Base-by-base conservation (phyloP, 371 early-diverging fungal species). In the Paraphysoderma sedebokerense region DNA sequence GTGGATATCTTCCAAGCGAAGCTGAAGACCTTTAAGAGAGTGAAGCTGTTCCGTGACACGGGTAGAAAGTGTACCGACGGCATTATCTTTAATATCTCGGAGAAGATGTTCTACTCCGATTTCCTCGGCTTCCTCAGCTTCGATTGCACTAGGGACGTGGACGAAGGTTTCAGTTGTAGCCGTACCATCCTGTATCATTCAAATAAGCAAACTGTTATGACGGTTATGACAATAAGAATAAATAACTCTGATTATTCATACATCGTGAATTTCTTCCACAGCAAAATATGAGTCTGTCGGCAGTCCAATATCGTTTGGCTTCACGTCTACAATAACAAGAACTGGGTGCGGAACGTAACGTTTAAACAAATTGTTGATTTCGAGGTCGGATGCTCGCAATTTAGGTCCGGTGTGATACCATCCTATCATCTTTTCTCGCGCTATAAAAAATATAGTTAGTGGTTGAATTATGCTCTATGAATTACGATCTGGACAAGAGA, bases 361-460 rank as follows among this genome's bases (percentile, higher is more conserved):
- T 60, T 85, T 87, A 60, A 99, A 90, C 22, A 97, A 72, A 66
- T 96, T 92, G 58, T 97, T 93, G 72, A 99, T 99, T 64, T 93
- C 85, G 44, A 98, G 64, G 65, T 99, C 99, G n/a, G 90, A 88
- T 6, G 84, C 76, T 37, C 92, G 86, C 55, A 98, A 78, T 64
- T 92, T 90, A 24, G 98, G 97, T 28, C 99, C 99, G 63, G 87
- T 87, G 70, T 99, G 99, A 67, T 99, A 99, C 99, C 99, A 99
- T 32, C 99, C 99, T 49, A 99, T 77, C 70, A 98, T 78, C 61
- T 80, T 79, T 62, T 99, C 99, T 72, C 88, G 91, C 41, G 88
- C 91, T 89, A 61, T 12, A 20, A 11, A 37, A 38, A 15, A 46
- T 35, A 26, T 8, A 38, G 40, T 34, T 7, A 42, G 13, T 12